A percentile compares a stretch with the other conserved stretches of the same genome.
These are phyloP conservation scores for Metschnikowia reukaufii DNA, from an alignment of 805 yeast species.

Conservation along the genomic window DNA sequence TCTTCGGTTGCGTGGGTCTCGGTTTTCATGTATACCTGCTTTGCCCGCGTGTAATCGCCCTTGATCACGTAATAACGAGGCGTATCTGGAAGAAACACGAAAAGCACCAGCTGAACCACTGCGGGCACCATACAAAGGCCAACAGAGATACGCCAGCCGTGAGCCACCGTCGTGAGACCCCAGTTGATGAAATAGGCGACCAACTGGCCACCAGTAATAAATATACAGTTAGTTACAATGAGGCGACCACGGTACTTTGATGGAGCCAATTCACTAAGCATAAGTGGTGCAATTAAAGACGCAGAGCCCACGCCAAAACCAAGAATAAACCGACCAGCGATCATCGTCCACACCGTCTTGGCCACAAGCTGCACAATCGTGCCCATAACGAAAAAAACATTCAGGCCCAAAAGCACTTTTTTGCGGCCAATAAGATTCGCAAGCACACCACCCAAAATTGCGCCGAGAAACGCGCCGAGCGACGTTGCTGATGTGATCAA, in stretches of 20 bases:
- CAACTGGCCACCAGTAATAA: constrained; percentile 93
- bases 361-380: constrained; percentile 83
- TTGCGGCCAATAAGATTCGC: constrained; percentile 88
- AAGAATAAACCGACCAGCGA: constrained; percentile 85
- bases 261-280: constrained; percentile 91
- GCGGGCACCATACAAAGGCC: constrained; percentile 92
- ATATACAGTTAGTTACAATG: constrained; percentile 82
- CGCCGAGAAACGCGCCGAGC: constrained; percentile 83
- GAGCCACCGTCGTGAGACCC: constrained; percentile 66
- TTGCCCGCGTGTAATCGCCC: constrained; percentile 65
- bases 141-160: constrained; percentile 93
- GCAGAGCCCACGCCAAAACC: constrained; percentile 98
- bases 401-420: constrained; percentile 79
- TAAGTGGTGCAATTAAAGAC: constrained; percentile 89
- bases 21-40: constrained; percentile 59
- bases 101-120: constrained; percentile 68
- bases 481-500: constrained; percentile 93
- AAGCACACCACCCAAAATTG: constrained; percentile 71
- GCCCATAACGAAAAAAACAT: constrained; percentile 78
- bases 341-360: constrained; percentile 84
- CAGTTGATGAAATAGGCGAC: constrained; percentile 94
- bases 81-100: constrained; percentile 89
- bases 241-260: constrained; percentile 87
- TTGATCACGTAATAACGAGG: constrained; percentile 85
- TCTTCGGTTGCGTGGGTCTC: constrained; percentile 64